These are phyloP conservation scores for Exophiala viscosa DNA, from an alignment of 2,329 filamentous ascomycete species.

Conservation along the genomic window DNA sequence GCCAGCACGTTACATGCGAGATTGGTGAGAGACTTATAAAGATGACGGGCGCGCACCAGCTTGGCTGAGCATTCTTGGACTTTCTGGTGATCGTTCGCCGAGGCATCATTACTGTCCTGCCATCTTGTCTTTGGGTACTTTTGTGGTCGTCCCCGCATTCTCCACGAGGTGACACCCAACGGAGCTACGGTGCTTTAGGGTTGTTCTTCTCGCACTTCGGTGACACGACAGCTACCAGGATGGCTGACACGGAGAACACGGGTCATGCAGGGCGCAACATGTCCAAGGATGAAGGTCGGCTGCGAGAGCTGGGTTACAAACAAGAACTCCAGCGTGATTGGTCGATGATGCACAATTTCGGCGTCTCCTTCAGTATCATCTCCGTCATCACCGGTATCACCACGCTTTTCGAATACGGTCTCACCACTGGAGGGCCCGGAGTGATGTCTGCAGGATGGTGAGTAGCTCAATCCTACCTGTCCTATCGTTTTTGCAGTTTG, in stretches of 20 bases:
- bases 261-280: conserved; percentile 18
- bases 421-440: conserved; percentile 53
- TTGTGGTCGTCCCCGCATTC: conserved; percentile 9
- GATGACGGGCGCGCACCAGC: not conserved
- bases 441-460: conserved; percentile 56
- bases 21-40: conserved; percentile 20
- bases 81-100: not conserved
- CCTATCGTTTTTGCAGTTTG: not conserved
- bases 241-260: conserved; percentile 17
- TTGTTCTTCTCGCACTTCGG: too few species aligned
- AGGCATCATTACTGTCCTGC: not conserved
- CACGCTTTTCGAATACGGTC: conserved; percentile 56
- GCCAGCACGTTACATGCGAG: not conserved
- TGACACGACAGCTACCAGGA: not conserved
- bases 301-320: conserved; percentile 58
- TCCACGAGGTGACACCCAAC: not conserved
- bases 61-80: not conserved
- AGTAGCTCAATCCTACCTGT: not conserved
- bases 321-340: conserved; percentile 58
- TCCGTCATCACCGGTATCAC: conserved; percentile 59
- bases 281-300: conserved; percentile 46
- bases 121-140: conserved; percentile 1
- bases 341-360: conserved; percentile 59
- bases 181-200: not conserved
- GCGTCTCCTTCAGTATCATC: conserved; percentile 60